A percentile compares a stretch with the other conserved stretches of the same genome.
Conservation (phyloP, 768 basidiomycete genomes). For the Kwoniella mangroviensis region DNA sequence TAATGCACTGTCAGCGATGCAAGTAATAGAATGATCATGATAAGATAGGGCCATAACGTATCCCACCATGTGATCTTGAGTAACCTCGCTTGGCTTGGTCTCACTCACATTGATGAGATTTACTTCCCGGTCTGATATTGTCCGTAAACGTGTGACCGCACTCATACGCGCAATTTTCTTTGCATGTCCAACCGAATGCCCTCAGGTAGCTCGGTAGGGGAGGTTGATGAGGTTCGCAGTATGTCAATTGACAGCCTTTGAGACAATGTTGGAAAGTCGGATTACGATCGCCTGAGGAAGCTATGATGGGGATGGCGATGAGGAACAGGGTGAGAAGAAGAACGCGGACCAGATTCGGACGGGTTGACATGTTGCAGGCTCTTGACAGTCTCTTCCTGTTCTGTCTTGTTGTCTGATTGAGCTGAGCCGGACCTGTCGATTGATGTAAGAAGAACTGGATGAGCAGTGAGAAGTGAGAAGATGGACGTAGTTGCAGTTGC, state of each 20-base stretch:
- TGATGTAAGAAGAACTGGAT: no score
- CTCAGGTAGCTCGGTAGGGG: conserved; percentile 65
- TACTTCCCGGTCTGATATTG: conserved; percentile 55
- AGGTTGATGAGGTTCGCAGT: conserved; percentile 60
- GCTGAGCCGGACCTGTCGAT: no score
- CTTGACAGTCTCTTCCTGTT: no score
- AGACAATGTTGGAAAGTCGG: conserved; percentile 65
- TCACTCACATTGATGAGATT: conserved; percentile 51
- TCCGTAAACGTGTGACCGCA: conserved; percentile 84
- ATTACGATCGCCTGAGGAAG: conserved; percentile 71
- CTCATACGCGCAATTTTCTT: conserved; percentile 81
- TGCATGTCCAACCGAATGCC: conserved; percentile 83
- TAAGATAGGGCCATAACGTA: no score
- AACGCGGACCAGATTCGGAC: no score
- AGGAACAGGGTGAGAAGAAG: conserved; percentile 12
- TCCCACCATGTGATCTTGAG: no score
- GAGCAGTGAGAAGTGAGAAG: no score
- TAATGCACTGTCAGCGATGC: no score
- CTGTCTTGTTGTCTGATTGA: no score
- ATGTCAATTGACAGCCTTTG: conserved; percentile 59
- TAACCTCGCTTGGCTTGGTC: no score
- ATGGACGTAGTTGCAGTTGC: no score
- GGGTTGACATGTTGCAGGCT: no score
- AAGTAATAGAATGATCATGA: not conserved
- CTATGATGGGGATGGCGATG: conserved; percentile 44